A percentile compares a stretch with the other conserved stretches of the same genome.
phyloP scores from a whole-genome alignment of 2,329 filamentous ascomycete genomes.

The Lachnellula suecica region DNA sequence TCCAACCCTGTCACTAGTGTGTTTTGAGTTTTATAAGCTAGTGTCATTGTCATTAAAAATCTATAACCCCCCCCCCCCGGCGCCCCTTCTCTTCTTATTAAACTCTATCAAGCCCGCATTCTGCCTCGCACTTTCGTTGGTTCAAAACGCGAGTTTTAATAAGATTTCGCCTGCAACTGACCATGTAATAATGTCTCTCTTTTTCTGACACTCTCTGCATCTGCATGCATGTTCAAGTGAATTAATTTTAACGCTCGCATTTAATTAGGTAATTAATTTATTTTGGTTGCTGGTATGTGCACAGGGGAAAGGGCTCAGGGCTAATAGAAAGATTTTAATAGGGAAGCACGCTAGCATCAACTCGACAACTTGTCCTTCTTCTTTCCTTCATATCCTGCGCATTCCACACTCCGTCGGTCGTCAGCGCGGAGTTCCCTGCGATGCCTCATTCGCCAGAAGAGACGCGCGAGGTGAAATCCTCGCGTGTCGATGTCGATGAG shows the following conservation, averaged over 20 bases:
- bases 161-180: not conserved
- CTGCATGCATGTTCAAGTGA: not conserved
- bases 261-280: not conserved
- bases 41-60: constrained; percentile 13
- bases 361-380: not conserved
- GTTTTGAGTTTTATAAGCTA: constrained; percentile 17
- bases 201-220: not conserved
- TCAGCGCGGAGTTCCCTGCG: not conserved
- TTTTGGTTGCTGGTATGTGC: not conserved
- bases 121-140: constrained; percentile 2
- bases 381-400: not conserved
- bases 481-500: not conserved
- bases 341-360: constrained; percentile 2
- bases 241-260: not conserved
- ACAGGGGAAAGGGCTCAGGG: no score
- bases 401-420: no score
- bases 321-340: constrained; percentile 2
- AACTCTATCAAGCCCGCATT: not conserved
- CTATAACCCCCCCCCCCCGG: constrained; percentile 11
- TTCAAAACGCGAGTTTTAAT: not conserved
- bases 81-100: constrained; percentile 1
- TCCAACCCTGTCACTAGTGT: constrained; percentile 8
- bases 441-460: not conserved
- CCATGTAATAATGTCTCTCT: not conserved
- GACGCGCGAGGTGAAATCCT: not conserved